These are phyloP conservation scores for Neltuma alba DNA, from an alignment of 306 rosid genomes.

Conservation along the genomic window DNA sequence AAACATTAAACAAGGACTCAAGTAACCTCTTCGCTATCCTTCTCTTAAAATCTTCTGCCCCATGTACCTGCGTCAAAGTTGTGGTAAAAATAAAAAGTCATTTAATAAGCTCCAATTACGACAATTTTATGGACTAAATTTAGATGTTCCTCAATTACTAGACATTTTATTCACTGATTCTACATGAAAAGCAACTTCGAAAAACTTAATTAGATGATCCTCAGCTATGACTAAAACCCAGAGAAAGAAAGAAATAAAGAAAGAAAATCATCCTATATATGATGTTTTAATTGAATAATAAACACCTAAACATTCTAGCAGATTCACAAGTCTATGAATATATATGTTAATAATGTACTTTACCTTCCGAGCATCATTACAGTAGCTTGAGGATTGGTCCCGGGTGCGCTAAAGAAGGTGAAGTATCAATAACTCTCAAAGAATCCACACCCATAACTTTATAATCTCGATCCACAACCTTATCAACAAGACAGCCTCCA, in stretches of 20 bases:
- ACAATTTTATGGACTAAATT: not conserved
- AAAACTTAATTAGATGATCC: not conserved
- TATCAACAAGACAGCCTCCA: not conserved
- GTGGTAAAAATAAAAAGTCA: not conserved
- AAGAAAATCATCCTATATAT: not conserved
- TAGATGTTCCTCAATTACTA: not conserved
- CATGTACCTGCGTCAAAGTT: not conserved
- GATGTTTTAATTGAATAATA: not conserved
- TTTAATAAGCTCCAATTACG: not conserved
- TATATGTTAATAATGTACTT: not conserved
- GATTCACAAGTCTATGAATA: not conserved
- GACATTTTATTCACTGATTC: not conserved
- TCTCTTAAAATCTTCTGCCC: not conserved
- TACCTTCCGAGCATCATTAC: constrained; percentile 16
- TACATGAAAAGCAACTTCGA: not conserved
- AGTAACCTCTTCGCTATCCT: not conserved
- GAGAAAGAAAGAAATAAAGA: not conserved
- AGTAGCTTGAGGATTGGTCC: constrained; percentile 5
- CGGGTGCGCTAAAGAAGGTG: not conserved
- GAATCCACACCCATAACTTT: constrained; percentile 2
- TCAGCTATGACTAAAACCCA: not conserved
- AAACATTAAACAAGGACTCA: not conserved
- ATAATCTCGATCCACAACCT: not conserved
- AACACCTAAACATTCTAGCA: not conserved
- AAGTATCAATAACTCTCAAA: constrained; percentile 2